Evolutionary conservation across 2,329 filamentous ascomycete genomes (phyloP).

Genomic region (Pseudogymnoascus sp.): DNA sequence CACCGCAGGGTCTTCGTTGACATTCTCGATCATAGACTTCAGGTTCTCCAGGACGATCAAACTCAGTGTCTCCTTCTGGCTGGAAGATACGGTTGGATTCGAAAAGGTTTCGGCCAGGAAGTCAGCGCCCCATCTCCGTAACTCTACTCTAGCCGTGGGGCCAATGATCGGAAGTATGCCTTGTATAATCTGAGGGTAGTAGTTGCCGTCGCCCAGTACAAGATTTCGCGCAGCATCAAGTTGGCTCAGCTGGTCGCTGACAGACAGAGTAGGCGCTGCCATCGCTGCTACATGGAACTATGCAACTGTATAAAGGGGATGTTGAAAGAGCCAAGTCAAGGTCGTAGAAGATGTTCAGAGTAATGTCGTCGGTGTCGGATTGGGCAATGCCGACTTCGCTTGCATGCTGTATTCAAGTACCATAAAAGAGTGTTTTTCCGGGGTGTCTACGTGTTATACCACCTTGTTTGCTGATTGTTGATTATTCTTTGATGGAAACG

Average conservation of each 20-base stretch:
- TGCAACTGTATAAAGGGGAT: neutral
- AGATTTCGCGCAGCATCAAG: constrained; percentile 85
- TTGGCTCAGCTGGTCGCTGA: constrained; percentile 73
- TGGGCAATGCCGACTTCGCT: neutral
- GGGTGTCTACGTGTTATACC: constrained; percentile 5
- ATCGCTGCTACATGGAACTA: constrained; percentile 30
- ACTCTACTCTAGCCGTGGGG: constrained; percentile 61
- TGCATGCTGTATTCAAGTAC: constrained; percentile 7
- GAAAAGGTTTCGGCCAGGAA: constrained; percentile 95
- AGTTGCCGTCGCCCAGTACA: constrained; percentile 74
- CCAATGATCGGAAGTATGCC: constrained; percentile 89
- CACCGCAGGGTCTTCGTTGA: constrained; percentile 69
- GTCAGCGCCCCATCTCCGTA: constrained; percentile 91
- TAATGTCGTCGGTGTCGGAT: neutral
- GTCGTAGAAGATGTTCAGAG: neutral
- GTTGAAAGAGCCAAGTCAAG: neutral
- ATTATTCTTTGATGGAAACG: constrained; percentile 9
- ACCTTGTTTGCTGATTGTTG: constrained; percentile 2
- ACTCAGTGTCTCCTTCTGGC: constrained; percentile 73
- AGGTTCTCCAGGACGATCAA: constrained; percentile 71
- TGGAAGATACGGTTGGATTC: constrained; percentile 68
- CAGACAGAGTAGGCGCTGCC: constrained; percentile 46
- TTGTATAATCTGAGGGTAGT: constrained; percentile 86
- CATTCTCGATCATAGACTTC: constrained; percentile 57
- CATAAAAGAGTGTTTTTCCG: neutral